These are phyloP conservation scores for Pterocarpus macrocarpus DNA, from an alignment of 306 rosid species.

Conservation along the genomic window DNA sequence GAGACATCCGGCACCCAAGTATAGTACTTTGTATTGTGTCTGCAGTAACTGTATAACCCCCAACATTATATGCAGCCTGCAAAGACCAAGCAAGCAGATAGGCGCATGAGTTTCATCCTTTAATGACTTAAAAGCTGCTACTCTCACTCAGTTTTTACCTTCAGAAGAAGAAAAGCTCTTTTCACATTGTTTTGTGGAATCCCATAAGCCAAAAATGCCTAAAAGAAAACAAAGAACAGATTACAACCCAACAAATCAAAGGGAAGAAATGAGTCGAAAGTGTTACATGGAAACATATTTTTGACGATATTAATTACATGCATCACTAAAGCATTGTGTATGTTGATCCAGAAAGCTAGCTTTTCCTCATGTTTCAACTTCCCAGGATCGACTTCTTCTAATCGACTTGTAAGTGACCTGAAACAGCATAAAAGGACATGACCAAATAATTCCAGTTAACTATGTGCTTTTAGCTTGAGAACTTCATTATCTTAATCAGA, in stretches of 20 bases:
- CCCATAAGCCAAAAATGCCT: conserved; percentile 98
- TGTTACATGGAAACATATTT: conserved; percentile 19
- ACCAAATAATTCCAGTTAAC: conserved; percentile 5
- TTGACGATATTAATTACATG: conserved; percentile 70
- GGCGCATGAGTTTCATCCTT: conserved; percentile 15
- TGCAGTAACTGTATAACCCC: conserved; percentile 89
- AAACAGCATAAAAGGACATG: conserved; percentile 43
- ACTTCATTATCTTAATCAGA: conserved; percentile 19
- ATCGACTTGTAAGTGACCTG: conserved; percentile 78
- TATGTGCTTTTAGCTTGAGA: background rate
- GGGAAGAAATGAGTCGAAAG: conserved; percentile 34
- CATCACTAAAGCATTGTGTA: conserved; percentile 97
- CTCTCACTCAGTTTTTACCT: conserved; percentile 63
- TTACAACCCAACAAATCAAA: conserved; percentile 30
- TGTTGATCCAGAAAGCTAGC: conserved; percentile 96
- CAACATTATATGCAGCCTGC: conserved; percentile 98
- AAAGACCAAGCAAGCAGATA: conserved; percentile 45
- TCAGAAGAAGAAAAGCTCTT: conserved; percentile 78
- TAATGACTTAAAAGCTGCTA: conserved; percentile 18
- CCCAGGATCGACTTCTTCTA: conserved; percentile 84
- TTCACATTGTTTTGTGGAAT: conserved; percentile 91
- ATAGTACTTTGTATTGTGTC: conserved; percentile 84
- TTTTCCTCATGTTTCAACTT: conserved; percentile 87
- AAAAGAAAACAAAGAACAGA: conserved; percentile 45
- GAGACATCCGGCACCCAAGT: conserved; percentile 87